Evolutionary conservation across 164 flowering plant genomes (phyloP).

Genomic region (Dillenia suffruticosa): DNA sequence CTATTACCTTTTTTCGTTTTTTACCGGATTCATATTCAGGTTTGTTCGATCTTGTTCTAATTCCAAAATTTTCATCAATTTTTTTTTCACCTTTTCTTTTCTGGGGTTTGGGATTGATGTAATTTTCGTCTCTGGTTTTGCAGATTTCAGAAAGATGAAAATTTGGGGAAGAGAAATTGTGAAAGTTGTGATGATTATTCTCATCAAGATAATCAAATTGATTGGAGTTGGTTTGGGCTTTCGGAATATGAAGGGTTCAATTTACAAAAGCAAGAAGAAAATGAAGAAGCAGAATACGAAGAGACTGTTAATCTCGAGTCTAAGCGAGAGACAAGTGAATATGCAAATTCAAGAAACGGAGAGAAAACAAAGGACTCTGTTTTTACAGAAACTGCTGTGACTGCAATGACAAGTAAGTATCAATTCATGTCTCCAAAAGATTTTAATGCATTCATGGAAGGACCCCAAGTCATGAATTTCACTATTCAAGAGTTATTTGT

Average conservation of each 20-base stretch:
- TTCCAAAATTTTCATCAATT: neutral
- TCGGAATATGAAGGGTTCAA: too few relatives aligned
- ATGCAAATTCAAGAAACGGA: neutral
- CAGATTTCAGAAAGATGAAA: conserved; percentile 20
- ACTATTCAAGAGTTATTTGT: conserved; percentile 26
- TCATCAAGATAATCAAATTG: conserved; percentile 13
- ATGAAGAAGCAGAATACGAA: too few relatives aligned
- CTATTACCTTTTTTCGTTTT: conserved; percentile 21
- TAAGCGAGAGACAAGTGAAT: neutral
- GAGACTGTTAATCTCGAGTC: neutral
- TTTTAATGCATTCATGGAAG: conserved; percentile 30
- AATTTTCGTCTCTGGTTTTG: neutral
- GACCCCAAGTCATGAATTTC: conserved; percentile 22
- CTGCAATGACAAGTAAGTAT: conserved; percentile 21
- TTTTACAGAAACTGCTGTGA: conserved; percentile 10
- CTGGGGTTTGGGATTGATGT: neutral
- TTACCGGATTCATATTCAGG: conserved; percentile 35
- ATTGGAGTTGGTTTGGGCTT: conserved; percentile 3
- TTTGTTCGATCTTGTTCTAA: conserved; percentile 2
- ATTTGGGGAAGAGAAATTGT: conserved; percentile 3
- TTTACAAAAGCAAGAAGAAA: too few relatives aligned
- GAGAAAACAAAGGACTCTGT: conserved; percentile 22
- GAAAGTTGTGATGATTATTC: conserved; percentile 3
- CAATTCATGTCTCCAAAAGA: conserved; percentile 21
- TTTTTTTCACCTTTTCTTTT: neutral